Conservation (phyloP, 495 filamentous ascomycete species). For the Penicillium malachiteum region DNA sequence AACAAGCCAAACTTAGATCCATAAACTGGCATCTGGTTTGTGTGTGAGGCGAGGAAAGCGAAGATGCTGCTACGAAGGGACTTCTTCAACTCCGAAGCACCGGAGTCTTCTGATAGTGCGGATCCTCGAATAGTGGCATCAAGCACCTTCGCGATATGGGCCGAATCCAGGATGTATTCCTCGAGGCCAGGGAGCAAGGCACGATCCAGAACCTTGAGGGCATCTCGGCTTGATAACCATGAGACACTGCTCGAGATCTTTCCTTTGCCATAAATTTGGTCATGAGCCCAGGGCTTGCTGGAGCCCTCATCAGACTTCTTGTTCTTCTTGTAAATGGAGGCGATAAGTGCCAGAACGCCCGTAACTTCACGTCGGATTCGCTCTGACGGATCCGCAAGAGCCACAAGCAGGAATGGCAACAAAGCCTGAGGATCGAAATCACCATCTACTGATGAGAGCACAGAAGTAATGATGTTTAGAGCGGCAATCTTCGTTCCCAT, state of each 20-base stretch:
- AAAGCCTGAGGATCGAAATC: conserved; percentile 72
- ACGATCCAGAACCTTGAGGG: conserved; percentile 57
- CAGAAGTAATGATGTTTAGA: conserved; percentile 55
- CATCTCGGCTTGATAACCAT: conserved; percentile 60
- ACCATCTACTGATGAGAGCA: conserved; percentile 49
- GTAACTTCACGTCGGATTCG: conserved; percentile 74
- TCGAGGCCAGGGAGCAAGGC: conserved; percentile 71
- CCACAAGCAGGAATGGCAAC: conserved; percentile 71
- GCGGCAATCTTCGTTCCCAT: conserved; percentile 65
- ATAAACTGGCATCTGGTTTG: conserved; percentile 62
- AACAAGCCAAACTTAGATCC: conserved; percentile 68
- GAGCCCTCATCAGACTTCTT: conserved; percentile 32
- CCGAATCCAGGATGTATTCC: conserved; percentile 75
- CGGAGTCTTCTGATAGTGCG: conserved; percentile 31
- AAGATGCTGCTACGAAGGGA: conserved; percentile 62
- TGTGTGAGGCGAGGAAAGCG: conserved; percentile 73
- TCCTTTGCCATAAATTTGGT: conserved; percentile 57
- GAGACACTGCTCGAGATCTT: conserved; percentile 48
- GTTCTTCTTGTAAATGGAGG: conserved; percentile 46
- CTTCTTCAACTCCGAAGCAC: conserved; percentile 61
- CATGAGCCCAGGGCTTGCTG: conserved; percentile 47
- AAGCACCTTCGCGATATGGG: conserved; percentile 60
- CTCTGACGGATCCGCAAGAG: conserved; percentile 69
- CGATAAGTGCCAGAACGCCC: conserved; percentile 53
- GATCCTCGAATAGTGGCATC: conserved; percentile 54